Base-by-base conservation (phyloP, 176 grass and related monocot genomes). In the Pontederia crassipes region DNA sequence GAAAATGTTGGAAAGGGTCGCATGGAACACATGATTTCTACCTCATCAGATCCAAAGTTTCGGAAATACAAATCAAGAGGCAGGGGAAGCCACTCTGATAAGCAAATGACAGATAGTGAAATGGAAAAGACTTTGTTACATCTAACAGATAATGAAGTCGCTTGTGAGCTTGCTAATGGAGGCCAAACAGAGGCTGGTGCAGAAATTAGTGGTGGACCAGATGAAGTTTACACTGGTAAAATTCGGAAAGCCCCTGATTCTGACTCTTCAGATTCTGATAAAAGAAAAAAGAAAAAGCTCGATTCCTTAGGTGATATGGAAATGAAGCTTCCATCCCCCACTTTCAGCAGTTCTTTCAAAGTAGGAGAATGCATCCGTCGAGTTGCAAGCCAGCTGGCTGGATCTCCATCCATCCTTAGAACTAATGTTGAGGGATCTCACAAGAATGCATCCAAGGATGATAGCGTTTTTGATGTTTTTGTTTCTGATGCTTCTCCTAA, bases 361-460 rank as follows among this genome's bases (percentile, higher is more conserved):
- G 81, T 98, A 58, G 93, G 93, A 56, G 93, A 85, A 56, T 98
- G 81, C 69, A 98, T 98, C 73, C 82, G 87, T 55, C 82, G 93
- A 67, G 93, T 84, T 48, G 93, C 93, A 73, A 92, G 68, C 74
- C 87, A 87, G 74, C 82, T 98, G 61, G 88, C 93, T 64, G 92
- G 81, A 58, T 72, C 82, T n/a, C 76, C 84, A 29, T 77, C 87
- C 14, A 77, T 64, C 72, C 73, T 64, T 20, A 90, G 77, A 66
- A 49, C 15, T 59, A 75, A 82, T 51, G 76, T 65, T 72, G 84
- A 85, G 29, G 52, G 61, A 69, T 67, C 52, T 68, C 61, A 80
- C 27, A 88, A 85, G 28, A 85, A 74, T 46, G 57, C 55, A n/a
- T 62, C 71, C 48, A 87, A 97, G 74, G 62, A 62, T 73, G 93